Conservation (phyloP, 345 rosid species). For the Abelmoschus esculentus region DNA sequence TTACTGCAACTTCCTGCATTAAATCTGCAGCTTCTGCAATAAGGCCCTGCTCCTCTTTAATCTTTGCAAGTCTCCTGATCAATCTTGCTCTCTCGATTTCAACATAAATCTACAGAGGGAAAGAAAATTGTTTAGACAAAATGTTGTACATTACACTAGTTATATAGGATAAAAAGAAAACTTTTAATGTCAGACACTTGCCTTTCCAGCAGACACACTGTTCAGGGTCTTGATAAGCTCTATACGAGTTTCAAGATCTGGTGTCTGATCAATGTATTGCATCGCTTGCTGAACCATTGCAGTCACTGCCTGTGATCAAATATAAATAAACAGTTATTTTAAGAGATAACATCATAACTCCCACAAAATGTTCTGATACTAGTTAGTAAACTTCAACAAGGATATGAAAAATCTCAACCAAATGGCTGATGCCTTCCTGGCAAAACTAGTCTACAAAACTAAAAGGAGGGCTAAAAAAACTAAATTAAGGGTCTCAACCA, state of each 20-base stretch:
- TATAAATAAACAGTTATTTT: background rate
- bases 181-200: conserved; percentile 14
- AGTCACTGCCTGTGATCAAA: conserved; percentile 76
- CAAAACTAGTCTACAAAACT: background rate
- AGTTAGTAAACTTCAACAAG: background rate
- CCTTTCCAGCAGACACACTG: conserved; percentile 90
- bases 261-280: conserved; percentile 89
- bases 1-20: conserved; percentile 98
- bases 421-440: background rate
- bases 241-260: conserved; percentile 78
- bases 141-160: background rate
- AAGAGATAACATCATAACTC: conserved; percentile 1
- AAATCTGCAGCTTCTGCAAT: conserved; percentile 95
- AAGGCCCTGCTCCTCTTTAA: conserved; percentile 80
- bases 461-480: background rate
- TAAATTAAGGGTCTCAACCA: background rate
- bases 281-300: conserved; percentile 99
- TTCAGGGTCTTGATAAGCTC: conserved; percentile 83
- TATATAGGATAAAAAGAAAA: background rate
- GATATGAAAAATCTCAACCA: background rate
- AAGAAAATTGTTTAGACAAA: background rate
- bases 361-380: background rate
- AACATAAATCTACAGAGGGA: conserved; percentile 60
- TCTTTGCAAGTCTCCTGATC: conserved; percentile 82
- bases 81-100: conserved; percentile 94